Evolutionary conservation across 2,329 filamentous ascomycete species (phyloP), one percentile per base, ranked within the genome.

Genomic region (Clonostachys chloroleuca): DNA sequence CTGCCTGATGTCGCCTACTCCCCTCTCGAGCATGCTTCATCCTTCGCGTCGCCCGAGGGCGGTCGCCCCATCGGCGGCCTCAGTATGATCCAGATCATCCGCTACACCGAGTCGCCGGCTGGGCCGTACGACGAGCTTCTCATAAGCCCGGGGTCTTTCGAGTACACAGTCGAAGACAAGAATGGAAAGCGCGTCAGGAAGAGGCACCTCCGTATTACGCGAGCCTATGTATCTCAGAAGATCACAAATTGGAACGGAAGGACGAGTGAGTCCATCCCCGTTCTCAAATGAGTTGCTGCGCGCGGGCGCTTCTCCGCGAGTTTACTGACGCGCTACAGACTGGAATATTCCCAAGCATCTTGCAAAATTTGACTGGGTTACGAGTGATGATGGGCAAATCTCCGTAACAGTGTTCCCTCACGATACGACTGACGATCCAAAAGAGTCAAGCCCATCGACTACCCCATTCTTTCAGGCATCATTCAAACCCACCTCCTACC

Each of bases 271-370:
- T 18, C 4, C 18, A 18, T 18, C 18, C 18, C 18, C 4, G 18
- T 18, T 18, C 18, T 18, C 18, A 18, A 17, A 20, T 13, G 20
- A 5, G 12, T 9, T 39, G 30, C 6, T 20, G 39, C 12, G 42
- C 34, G 16, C 45, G 30, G 8, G 18, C 14, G 40, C 13, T 14
- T 42, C 18, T 42, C 4, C 34, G 20, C 12, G 24, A 30, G 7
- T 30, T 30, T 30, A 10, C 24, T 30, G 24, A 30, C 24, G 17
- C 9, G 24, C 34, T 12, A 35, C 34, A 75, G 73, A 78, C 51
- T 80, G 75, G 76, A 78, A 77, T 54, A 72, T 77, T 33, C 75
- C 77, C 12, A 80, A 80, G 53, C 75, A 80, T 47, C 67, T 80
- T 13, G 77, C 77, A 35, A 62, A 62, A 12, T 80, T 80, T 54